Base-by-base conservation (phyloP, 2,329 filamentous ascomycete species). In the Aplosporella prunicola region DNA sequence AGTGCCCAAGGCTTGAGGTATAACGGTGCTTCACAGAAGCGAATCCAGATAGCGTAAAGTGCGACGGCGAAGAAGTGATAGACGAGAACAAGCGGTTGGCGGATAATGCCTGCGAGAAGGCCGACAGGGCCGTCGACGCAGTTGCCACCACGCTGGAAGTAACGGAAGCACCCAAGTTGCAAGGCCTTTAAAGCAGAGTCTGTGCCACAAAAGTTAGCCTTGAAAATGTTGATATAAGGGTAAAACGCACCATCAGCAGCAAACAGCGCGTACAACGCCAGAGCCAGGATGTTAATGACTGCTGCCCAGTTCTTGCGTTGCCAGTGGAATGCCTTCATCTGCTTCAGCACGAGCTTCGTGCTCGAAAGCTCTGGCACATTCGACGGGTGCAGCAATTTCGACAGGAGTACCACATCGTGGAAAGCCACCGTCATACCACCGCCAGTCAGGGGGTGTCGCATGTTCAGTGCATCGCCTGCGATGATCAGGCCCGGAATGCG, bases 381-480 rank as follows among this genome's bases (percentile, higher is more conserved):
- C 25, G 72, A 64, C 0, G 86, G 87, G 24, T 75, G 69, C 2
- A 98, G 74, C 15, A 95, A 67, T 7, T 80, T 72, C 1, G 81
- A 68, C 17, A 98, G 71, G 1, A 93, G 62, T 9, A 91, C 72
- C 2, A 84, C 88, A 55, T 98, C 91, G 63, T 89, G 93, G 61
- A 98, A 82, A 1, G 86, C 91, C 2, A 96, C 91, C 0, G 89
- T 96, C 91, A 98, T 98, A 50, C 91, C 91, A 47, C 91, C 91
- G 36, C 91, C 91, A 0, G 91, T 98, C 9, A 98, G 72, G 2
- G 91, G 91, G 63, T 98, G 91, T n/a, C 91, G 83, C 91, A 98
- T 98, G 67, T 98, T 98, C 72, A 93, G 80, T 10, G 91, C 89
- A 57, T 98, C 91, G 42, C 91, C 91, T 7, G 96, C 72, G 23